Conservation (phyloP, 345 rosid genomes). For the Pistacia atlantica region DNA sequence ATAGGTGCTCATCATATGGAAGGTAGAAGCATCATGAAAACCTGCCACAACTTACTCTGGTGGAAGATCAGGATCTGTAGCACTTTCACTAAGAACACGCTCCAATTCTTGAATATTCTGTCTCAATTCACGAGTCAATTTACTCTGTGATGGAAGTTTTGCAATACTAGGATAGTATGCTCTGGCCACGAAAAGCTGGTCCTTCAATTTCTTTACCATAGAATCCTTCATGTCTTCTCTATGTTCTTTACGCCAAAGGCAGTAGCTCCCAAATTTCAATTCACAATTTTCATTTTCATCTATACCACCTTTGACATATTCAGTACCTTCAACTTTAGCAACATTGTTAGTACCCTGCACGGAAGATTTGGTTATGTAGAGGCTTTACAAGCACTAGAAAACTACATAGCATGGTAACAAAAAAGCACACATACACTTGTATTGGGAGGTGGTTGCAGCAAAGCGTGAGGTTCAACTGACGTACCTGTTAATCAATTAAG, state of each 20-base stretch:
- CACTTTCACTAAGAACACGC: constrained; percentile 82
- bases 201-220: constrained; percentile 86
- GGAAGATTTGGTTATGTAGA: constrained; percentile 19
- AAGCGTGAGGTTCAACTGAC: constrained; percentile 24
- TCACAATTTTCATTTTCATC: constrained; percentile 69
- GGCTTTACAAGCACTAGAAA: constrained; percentile 7
- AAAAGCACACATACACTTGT: constrained; percentile 43
- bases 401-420: constrained; percentile 8
- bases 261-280: constrained; percentile 83
- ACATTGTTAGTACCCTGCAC: constrained; percentile 42
- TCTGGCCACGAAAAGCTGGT: constrained; percentile 87
- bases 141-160: constrained; percentile 74
- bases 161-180: constrained; percentile 96
- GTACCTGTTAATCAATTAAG: constrained; percentile 35
- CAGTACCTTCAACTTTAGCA: constrained; percentile 20
- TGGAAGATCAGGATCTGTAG: constrained; percentile 86
- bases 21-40: constrained; percentile 2
- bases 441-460: constrained; percentile 24
- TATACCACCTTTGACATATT: constrained; percentile 23
- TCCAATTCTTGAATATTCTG: constrained; percentile 95
- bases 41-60: constrained; percentile 60
- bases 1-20: constrained; percentile 2
- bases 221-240: constrained; percentile 81
- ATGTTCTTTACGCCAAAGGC: constrained; percentile 88
- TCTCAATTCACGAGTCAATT: constrained; percentile 73